phyloP scores from a whole-genome alignment of 306 rosid species.

The Vigna nakashimae region DNA sequence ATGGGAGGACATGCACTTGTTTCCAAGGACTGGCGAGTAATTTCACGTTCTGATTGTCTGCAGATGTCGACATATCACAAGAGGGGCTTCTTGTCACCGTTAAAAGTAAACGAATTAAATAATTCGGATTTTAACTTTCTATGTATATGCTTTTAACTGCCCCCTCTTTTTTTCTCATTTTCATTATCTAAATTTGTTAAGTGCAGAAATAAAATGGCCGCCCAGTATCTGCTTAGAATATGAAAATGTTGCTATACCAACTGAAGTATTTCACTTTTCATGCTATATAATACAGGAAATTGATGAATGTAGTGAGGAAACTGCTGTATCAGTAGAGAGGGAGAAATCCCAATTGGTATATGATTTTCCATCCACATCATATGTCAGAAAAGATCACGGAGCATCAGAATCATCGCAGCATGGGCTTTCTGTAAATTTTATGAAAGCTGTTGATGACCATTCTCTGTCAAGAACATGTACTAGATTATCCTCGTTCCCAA shows the following conservation, averaged over 20 bases:
- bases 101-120: constrained; percentile 55
- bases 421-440: constrained; percentile 41
- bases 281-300: constrained; percentile 59
- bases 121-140: constrained; percentile 9
- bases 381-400: constrained; percentile 41
- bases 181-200: background rate
- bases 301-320: constrained; percentile 54
- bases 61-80: constrained; percentile 34
- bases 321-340: constrained; percentile 43
- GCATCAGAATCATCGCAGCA: constrained; percentile 44
- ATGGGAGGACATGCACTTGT: constrained; percentile 45
- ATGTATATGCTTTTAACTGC: background rate
- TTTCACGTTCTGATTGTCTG: constrained; percentile 46
- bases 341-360: constrained; percentile 48
- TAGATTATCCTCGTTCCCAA: constrained; percentile 33
- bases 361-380: constrained; percentile 49
- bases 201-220: background rate
- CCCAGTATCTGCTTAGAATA: constrained; percentile 1
- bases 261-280: constrained; percentile 11
- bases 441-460: constrained; percentile 27
- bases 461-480: constrained; percentile 34
- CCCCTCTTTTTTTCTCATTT: background rate
- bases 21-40: constrained; percentile 37
- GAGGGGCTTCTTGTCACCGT: constrained; percentile 55
- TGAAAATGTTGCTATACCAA: background rate